Base-by-base conservation (phyloP, 345 rosid genomes). In the Camelina neglecta region DNA sequence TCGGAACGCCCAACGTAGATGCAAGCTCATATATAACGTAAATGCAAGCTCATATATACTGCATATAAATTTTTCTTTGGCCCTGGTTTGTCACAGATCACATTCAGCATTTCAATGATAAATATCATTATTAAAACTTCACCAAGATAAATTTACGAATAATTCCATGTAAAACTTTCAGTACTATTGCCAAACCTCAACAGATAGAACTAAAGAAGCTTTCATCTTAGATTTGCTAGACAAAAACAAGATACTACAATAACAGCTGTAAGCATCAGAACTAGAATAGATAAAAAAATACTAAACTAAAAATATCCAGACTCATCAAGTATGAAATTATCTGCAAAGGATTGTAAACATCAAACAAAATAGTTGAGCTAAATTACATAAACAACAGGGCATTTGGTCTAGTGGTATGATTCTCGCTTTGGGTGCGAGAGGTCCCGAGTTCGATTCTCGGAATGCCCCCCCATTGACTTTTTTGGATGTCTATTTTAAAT, bases 341-440 rank as follows among this genome's bases (percentile, higher is more conserved):
- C 24, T 18, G 18, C 18, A 18, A 18, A 18, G 18, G 18, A 18
- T 18, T 18, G 18, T 18, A 67, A 67, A 33, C 24, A 38, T 49
- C 20, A 53, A 31, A 41, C 49, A 53, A 15, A 47, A 18, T 47
- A 47, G 18, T 23, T n/a, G 20, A 47, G 2, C 50, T 5, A 47
- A 15, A 47, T 47, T 15, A 50, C 18, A 47, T 15, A 8, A 45
- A 36, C n/a, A 60, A 38, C 48, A 10, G 65, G 65, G 65, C 65
- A 60, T 60, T 59, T 59, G 45, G 64, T 59, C 85, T 85, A 88
- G 87, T 87, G 89, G 89, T 83, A 86, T 84, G 90, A 86, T 86
- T 87, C 91, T 91, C 72, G 85, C 88, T 89, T 86, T 80, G 89
- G 92, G 88, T 84, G 90, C 83, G 81, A 91, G 89, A 85, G 85